Conservation (phyloP, 495 filamentous ascomycete genomes). For the Xanthoparmelia taractica region DNA sequence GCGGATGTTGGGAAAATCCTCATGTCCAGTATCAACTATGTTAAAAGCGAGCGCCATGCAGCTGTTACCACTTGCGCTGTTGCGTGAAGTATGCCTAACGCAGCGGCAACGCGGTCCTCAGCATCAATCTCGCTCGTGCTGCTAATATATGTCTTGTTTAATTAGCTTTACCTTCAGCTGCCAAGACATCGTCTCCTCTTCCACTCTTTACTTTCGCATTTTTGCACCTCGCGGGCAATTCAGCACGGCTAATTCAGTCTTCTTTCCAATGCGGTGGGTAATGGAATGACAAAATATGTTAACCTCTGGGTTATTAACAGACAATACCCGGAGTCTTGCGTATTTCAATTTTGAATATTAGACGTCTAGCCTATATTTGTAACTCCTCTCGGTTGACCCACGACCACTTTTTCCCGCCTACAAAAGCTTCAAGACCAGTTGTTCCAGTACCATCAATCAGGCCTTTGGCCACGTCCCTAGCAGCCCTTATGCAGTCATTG, state of each 20-base stretch:
- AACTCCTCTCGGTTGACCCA: constrained; percentile 6
- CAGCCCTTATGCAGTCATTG: constrained; percentile 55
- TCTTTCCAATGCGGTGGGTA: not conserved
- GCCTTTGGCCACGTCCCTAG: constrained; percentile 36
- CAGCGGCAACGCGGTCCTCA: not conserved
- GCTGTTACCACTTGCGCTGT: not conserved
- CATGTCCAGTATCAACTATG: not conserved
- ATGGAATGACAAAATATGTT: not conserved
- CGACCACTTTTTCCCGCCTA: constrained; percentile 15
- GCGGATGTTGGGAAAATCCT: not conserved
- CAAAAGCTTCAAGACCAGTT: constrained; percentile 33
- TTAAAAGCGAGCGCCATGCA: not conserved
- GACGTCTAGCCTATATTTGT: not conserved
- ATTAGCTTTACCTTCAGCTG: not conserved
- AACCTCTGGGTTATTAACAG: not conserved
- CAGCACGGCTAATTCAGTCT: not conserved
- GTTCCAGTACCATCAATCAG: constrained; percentile 26
- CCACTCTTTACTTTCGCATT: not conserved
- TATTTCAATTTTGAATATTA: not conserved
- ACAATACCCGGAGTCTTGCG: not conserved
- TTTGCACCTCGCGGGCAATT: too few species aligned
- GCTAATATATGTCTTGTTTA: not conserved
- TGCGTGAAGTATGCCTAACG: not conserved
- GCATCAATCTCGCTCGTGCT: not conserved
- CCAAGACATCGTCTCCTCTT: not conserved